These are phyloP conservation scores for Scutellaria galericulata DNA, from an alignment of 257 asterid species.

Conservation along the genomic window DNA sequence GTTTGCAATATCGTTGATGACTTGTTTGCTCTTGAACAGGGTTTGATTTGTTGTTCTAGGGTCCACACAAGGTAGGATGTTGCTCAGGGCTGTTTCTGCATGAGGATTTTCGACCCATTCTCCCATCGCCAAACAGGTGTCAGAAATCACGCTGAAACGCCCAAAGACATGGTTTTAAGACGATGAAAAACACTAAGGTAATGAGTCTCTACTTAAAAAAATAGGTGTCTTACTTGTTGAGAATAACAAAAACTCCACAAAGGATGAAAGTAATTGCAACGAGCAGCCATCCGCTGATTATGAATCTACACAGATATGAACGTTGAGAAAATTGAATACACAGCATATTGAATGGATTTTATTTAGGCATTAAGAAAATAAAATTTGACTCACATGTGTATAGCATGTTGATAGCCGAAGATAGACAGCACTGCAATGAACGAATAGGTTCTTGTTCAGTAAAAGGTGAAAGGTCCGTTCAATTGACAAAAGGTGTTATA, in stretches of 20 bases:
- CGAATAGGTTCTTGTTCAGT: not conserved
- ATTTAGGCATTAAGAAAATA: not conserved
- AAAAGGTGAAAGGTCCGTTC: constrained; percentile 15
- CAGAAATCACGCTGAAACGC: constrained; percentile 68
- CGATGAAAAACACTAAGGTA: not conserved
- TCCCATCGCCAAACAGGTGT: constrained; percentile 94
- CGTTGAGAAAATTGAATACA: constrained; percentile 26
- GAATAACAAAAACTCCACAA: constrained; percentile 80
- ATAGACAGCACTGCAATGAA: constrained; percentile 69
- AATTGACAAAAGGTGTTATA: not conserved
- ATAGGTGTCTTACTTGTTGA: constrained; percentile 65
- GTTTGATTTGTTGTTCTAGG: constrained; percentile 85
- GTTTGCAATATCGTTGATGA: constrained; percentile 68
- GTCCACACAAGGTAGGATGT: constrained; percentile 98
- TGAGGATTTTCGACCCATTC: constrained; percentile 99
- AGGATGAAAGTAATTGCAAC: constrained; percentile 85
- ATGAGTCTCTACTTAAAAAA: not conserved
- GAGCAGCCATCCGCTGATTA: constrained; percentile 91
- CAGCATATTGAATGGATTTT: constrained; percentile 2
- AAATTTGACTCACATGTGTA: constrained; percentile 66
- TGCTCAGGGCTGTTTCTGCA: constrained; percentile 94
- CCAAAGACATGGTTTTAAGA: constrained; percentile 2
- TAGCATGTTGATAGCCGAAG: constrained; percentile 77
- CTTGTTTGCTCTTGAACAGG: constrained; percentile 80
- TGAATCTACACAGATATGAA: constrained; percentile 64